phyloP scores from a whole-genome alignment of 768 basidiomycete genomes.

The Suillus brevipes region DNA sequence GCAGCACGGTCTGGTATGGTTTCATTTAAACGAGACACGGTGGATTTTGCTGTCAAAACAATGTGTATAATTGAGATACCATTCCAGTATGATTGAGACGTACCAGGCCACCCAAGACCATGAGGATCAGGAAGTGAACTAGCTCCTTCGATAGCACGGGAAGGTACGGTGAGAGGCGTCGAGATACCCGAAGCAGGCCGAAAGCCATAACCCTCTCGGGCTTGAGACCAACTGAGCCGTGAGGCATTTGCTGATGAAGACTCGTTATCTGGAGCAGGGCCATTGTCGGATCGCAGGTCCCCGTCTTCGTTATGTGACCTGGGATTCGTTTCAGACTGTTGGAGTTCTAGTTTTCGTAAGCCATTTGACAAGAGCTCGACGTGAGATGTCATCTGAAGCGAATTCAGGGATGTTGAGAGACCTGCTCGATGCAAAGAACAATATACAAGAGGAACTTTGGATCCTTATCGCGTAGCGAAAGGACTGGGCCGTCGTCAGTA shows the following conservation, averaged over 20 bases:
- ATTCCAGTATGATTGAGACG: constrained; percentile 21
- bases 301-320: constrained; percentile 12
- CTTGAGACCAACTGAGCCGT: constrained; percentile 34
- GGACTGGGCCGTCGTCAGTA: background rate
- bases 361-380: constrained; percentile 44
- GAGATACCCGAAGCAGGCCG: constrained; percentile 65
- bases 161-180: constrained; percentile 51
- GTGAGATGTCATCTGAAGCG: constrained; percentile 33
- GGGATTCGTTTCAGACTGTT: constrained; percentile 19
- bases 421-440: constrained; percentile 18
- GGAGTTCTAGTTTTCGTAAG: constrained; percentile 48
- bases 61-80: constrained; percentile 12
- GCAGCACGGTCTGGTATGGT: constrained; percentile 69
- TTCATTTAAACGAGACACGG: constrained; percentile 79
- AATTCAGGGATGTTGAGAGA: constrained; percentile 15
- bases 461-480: constrained; percentile 3
- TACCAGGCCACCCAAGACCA: constrained; percentile 94
- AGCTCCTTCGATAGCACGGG: constrained; percentile 23
- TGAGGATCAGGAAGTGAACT: constrained; percentile 52
- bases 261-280: constrained; percentile 2
- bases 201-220: constrained; percentile 83
- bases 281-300: constrained; percentile 11
- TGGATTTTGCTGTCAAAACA: constrained; percentile 74
- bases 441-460: background rate
- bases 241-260: constrained; percentile 15